Conservation (phyloP, 73 alveolate species). For the Stentor roeselii region DNA sequence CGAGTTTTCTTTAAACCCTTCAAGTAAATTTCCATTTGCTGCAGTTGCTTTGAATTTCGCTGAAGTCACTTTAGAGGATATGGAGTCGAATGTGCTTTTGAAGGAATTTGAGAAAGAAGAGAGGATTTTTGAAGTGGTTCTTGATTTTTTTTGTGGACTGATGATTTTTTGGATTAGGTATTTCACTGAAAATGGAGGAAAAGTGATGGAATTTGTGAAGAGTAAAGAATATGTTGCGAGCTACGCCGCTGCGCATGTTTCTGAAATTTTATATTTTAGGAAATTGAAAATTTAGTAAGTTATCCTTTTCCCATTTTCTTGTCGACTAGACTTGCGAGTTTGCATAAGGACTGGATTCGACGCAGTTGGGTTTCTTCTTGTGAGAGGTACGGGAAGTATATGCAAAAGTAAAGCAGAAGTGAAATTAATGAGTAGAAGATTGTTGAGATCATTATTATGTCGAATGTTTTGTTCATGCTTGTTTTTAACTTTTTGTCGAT, state of each 20-base stretch:
- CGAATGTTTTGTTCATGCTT: no score
- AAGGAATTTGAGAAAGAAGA: neutral
- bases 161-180: neutral
- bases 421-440: no score
- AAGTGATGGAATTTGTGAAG: neutral
- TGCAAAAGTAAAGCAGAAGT: no score
- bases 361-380: no score
- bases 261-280: no score
- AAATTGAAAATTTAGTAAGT: no score
- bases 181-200: neutral
- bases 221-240: neutral
- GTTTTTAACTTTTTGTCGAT: no score
- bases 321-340: no score
- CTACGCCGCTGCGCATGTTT: neutral
- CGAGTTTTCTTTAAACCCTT: neutral
- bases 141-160: neutral
- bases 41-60: neutral
- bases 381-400: no score
- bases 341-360: no score
- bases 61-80: neutral
- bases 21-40: neutral
- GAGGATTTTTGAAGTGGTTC: neutral
- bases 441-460: no score
- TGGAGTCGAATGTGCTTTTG: neutral
- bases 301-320: no score